Evolutionary conservation across 805 yeast genomes (phyloP), one percentile per base, ranked within the genome.

Genomic region (Candida khao-thaluensis): DNA sequence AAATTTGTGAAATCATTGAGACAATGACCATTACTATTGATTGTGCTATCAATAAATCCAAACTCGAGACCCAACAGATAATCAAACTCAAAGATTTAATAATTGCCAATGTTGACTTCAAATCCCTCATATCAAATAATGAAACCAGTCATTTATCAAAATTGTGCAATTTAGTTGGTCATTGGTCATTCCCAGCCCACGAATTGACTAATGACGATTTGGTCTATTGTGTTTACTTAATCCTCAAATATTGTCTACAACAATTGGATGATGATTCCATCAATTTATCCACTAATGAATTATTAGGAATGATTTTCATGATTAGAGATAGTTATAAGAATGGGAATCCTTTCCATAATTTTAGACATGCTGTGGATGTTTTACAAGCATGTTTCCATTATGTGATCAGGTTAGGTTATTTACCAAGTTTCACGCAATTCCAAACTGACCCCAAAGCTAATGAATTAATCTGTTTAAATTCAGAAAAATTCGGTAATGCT

Each of bases 291-390:
- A 56, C 57, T 15, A 76, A 77, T 53, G 67, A 71, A 42, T 63
- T 88, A 18, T 60, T 79, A 30, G 71, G 76, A 15, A 72, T 90
- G 48, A 60, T 88, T 16, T 75, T 82, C 48, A 74, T 80, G 49
- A 71, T 86, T 7, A 74, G 96, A 44, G 84, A 85, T 49, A 77
- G 87, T 31, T 93, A 93, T 61, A 81, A 84, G 53, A 77, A 79
- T 50, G 86, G 88, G 8, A 90, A 90, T 58, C 87, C 91, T 12
- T 93, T 91, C 69, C 99, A 93, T 66, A 90, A 91, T 62, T 93
- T 90, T 57, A 76, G 95, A 50, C 99, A 93, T 62, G 97, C 96
- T 0, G 85, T 88, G 12, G 99, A 93, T 63, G 99, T 93, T 7
- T 65, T 90, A 54, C 99, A 93, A 63, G 95, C 95, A 2, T 79